Conservation (phyloP, 345 rosid species). For the Arabidopsis suecica region DNA sequence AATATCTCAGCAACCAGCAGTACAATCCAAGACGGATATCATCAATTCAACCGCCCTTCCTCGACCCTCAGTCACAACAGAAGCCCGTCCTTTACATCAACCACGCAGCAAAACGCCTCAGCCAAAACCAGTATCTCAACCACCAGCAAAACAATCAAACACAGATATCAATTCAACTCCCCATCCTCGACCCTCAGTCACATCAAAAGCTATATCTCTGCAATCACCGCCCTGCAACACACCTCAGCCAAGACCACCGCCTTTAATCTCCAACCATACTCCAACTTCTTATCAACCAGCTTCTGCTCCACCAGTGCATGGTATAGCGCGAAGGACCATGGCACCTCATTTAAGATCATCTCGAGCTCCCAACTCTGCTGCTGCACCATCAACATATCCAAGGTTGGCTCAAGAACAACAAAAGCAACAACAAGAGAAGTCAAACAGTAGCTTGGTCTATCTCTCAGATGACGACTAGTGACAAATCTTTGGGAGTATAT, state of each 20-base stretch:
- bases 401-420: slow-evolving; percentile 24
- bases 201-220: slow-evolving; percentile 21
- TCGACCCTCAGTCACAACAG: background rate
- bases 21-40: background rate
- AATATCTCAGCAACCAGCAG: background rate
- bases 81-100: background rate
- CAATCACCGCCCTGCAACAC: background rate
- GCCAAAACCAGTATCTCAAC: slow-evolving; percentile 8
- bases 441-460: slow-evolving; percentile 24
- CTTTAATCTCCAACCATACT: slow-evolving; percentile 29
- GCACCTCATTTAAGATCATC: slow-evolving; percentile 41
- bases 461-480: slow-evolving; percentile 38
- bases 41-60: background rate
- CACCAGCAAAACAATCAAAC: background rate
- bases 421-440: slow-evolving; percentile 13
- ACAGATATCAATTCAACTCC: background rate
- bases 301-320: background rate
- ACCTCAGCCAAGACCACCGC: slow-evolving; percentile 32
- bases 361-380: slow-evolving; percentile 12
- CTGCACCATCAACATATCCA: background rate
- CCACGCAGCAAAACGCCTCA: background rate
- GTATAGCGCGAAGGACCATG: slow-evolving; percentile 10
- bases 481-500: slow-evolving; percentile 1
- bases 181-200: background rate
- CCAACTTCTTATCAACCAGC: slow-evolving; percentile 12